Conservation (phyloP, 148 eudicot species). For the Heliamphora exappendiculata region DNA sequence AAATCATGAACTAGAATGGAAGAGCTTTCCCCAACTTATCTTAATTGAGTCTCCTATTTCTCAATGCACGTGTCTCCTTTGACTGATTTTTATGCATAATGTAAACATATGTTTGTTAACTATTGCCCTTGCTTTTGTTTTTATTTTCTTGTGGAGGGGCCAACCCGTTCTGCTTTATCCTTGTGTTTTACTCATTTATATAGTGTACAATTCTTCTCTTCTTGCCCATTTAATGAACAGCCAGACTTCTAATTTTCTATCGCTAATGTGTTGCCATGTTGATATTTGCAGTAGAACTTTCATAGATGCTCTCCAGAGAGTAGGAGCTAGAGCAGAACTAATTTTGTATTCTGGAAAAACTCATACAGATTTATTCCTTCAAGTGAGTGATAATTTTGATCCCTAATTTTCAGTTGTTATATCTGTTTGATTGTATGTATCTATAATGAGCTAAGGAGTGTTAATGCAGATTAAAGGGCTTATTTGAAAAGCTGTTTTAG, state of each 20-base stretch:
- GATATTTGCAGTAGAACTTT: constrained; percentile 49
- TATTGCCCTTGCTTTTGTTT: neutral
- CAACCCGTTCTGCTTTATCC: neutral
- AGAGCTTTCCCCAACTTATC: too few species aligned
- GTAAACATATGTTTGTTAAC: neutral
- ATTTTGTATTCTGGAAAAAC: constrained; percentile 69
- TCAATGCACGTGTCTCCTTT: too few species aligned
- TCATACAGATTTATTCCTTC: constrained; percentile 85
- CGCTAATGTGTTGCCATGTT: neutral
- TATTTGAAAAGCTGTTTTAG: too few species aligned
- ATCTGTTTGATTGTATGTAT: neutral
- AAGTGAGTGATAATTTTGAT: constrained; percentile 35
- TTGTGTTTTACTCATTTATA: neutral
- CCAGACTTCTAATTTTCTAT: neutral
- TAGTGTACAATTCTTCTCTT: neutral
- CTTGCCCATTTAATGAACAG: neutral
- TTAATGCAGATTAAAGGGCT: too few species aligned
- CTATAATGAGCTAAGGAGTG: neutral
- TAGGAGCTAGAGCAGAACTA: constrained; percentile 64
- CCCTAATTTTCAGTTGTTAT: neutral
- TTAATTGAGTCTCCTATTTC: too few species aligned
- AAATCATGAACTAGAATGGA: neutral
- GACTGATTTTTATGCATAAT: too few species aligned
- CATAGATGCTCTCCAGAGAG: constrained; percentile 52
- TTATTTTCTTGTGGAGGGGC: neutral